Conservation (phyloP, 768 basidiomycete species). For the Russula virescens region DNA sequence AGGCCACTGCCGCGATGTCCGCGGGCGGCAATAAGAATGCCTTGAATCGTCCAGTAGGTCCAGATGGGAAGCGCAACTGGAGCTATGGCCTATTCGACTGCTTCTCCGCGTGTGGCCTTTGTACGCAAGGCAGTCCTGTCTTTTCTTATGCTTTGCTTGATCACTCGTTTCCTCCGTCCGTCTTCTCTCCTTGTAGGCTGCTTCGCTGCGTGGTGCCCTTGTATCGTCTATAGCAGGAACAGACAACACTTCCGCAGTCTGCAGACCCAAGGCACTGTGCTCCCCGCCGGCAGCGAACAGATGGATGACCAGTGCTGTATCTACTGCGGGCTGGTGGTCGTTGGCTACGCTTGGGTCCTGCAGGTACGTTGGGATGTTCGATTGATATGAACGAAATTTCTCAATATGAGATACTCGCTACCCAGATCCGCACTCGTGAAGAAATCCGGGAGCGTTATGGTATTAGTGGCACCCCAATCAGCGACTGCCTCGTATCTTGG, state of each 20-base stretch:
- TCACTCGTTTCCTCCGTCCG: background rate
- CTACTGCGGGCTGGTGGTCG: conserved; percentile 29
- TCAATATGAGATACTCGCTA: no score
- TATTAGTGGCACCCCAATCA: conserved; percentile 38
- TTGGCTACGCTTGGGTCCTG: conserved; percentile 35
- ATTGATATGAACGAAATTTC: no score
- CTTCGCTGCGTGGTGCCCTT: conserved; percentile 38
- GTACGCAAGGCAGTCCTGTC: background rate
- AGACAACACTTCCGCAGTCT: conserved; percentile 38
- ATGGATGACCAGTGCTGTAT: conserved; percentile 35
- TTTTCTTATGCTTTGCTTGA: background rate
- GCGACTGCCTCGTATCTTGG: conserved; percentile 38
- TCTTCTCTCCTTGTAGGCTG: conserved; percentile 27
- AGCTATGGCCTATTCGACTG: conserved; percentile 28
- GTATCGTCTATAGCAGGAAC: conserved; percentile 37
- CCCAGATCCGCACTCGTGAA: conserved; percentile 33
- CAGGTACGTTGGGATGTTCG: conserved; percentile 31
- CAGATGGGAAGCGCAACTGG: conserved; percentile 34
- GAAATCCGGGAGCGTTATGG: conserved; percentile 40
- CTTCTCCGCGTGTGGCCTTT: conserved; percentile 7
- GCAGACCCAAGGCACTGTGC: conserved; percentile 32
- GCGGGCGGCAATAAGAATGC: conserved; percentile 25
- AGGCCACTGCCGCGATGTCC: background rate
- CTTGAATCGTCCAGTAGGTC: conserved; percentile 25
- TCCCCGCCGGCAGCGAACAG: conserved; percentile 35